These are phyloP conservation scores for Mycena leptocephala DNA, from an alignment of 768 basidiomycete genomes.

Conservation along the genomic window DNA sequence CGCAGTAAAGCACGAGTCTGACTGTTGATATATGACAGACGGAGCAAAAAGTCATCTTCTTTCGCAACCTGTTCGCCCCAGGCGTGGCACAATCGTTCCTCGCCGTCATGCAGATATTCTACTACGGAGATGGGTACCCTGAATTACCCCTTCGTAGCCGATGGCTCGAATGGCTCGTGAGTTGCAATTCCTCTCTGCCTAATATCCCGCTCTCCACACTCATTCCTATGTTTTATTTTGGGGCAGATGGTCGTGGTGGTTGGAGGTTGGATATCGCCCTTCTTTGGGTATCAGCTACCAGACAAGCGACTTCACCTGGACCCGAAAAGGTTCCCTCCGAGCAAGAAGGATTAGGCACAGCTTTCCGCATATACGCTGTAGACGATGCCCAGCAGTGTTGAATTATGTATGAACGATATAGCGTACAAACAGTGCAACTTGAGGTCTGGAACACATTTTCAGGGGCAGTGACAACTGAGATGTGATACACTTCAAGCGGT, in stretches of 20 bases:
- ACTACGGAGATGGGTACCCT: not conserved
- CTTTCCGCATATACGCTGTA: too few species aligned
- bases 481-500: too few species aligned
- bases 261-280: not conserved
- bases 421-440: too few species aligned
- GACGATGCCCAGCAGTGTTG: too few species aligned
- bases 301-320: conserved; percentile 10
- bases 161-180: not conserved
- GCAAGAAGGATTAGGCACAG: not conserved
- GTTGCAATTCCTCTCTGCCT: not conserved
- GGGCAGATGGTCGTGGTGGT: not conserved
- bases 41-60: not conserved
- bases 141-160: not conserved
- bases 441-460: too few species aligned
- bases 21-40: too few species aligned
- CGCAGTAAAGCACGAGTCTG: too few species aligned
- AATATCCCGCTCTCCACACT: not conserved
- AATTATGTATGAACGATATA: too few species aligned
- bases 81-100: not conserved
- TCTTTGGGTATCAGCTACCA: not conserved
- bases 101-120: not conserved
- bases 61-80: not conserved
- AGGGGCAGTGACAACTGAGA: too few species aligned
- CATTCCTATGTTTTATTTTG: not conserved
- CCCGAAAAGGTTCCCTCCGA: not conserved